phyloP scores from a whole-genome alignment of 331 rosid species.

The Acacia concinna region DNA sequence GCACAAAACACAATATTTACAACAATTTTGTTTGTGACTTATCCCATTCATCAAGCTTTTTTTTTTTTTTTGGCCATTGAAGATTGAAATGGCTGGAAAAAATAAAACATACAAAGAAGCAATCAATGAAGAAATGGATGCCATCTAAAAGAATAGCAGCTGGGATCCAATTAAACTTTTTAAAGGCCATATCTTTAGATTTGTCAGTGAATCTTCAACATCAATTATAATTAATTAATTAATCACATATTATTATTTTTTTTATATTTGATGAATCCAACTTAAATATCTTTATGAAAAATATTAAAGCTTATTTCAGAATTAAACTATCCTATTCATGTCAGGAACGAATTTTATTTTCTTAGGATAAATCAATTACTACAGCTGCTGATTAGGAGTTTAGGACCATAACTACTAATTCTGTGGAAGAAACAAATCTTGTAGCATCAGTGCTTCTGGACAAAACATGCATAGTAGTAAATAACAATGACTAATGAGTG shows the following conservation, averaged over 20 bases:
- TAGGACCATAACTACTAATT: background rate
- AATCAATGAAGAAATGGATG: background rate
- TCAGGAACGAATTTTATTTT: background rate
- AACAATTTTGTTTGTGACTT: background rate
- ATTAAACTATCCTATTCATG: background rate
- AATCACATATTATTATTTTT: background rate
- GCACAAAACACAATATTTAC: background rate
- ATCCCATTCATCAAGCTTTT: background rate
- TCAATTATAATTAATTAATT: background rate
- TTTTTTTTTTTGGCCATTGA: background rate
- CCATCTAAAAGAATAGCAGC: background rate
- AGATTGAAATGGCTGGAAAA: background rate
- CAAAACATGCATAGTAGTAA: slow-evolving; percentile 8
- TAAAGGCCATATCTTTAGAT: background rate
- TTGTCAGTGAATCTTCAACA: background rate
- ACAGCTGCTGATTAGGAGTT: background rate
- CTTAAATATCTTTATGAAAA: background rate
- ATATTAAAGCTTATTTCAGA: background rate
- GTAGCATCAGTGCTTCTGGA: background rate
- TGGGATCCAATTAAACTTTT: background rate
- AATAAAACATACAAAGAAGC: background rate
- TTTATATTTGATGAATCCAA: background rate
- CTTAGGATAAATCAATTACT: background rate
- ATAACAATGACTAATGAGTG: background rate
- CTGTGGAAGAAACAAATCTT: background rate